These are phyloP conservation scores for Salix arbutifolia DNA, from an alignment of 345 rosid genomes.

Conservation along the genomic window DNA sequence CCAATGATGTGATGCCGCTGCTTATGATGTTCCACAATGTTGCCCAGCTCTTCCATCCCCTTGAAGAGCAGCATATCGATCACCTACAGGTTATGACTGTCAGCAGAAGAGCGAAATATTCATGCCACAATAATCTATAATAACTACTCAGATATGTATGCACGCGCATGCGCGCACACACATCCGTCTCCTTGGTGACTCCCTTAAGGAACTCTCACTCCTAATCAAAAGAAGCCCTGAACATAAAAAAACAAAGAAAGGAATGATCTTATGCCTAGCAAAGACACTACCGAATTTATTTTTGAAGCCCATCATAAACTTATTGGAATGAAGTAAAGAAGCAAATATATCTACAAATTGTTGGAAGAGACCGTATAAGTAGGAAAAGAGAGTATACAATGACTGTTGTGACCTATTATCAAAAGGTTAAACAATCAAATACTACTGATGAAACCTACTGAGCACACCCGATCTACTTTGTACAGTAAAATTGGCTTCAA, in stretches of 20 bases:
- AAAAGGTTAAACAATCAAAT: not conserved
- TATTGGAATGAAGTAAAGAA: no score
- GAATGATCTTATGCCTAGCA: no score
- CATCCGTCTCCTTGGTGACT: no score
- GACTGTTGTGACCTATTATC: not conserved
- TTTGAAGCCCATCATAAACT: no score
- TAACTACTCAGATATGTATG: no score
- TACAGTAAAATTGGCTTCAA: not conserved
- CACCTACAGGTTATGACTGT: constrained; percentile 45
- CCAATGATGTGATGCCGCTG: constrained; percentile 97
- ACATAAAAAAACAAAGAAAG: no score
- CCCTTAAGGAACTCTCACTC: no score
- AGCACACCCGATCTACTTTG: not conserved
- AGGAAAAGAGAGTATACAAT: not conserved
- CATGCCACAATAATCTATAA: not conserved
- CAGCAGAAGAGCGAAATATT: not conserved
- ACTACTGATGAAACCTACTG: not conserved
- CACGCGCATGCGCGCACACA: no score
- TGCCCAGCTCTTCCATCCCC: constrained; percentile 85
- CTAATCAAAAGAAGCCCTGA: no score
- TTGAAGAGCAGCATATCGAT: constrained; percentile 91
- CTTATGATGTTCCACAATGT: constrained; percentile 84
- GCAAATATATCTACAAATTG: no score
- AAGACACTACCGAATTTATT: no score
- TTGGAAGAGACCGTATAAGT: no score